Base-by-base conservation (phyloP, 202 grass and related monocot genomes). In the Alloteropsis angusta region DNA sequence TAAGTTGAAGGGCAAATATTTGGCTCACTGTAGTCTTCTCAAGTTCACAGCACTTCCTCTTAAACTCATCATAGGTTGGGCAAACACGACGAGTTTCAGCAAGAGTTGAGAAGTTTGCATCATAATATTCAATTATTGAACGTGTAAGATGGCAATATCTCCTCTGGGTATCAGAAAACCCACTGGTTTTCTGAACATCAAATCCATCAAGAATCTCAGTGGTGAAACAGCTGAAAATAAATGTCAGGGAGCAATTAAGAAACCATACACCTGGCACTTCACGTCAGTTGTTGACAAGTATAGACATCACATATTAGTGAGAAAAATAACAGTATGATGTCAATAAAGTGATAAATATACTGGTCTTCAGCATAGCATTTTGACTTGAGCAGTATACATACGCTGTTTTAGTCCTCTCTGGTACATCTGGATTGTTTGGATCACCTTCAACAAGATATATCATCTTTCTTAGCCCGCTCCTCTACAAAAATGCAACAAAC, bases 381-480 rank as follows among this genome's bases (percentile, higher is more conserved):
- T 67, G 59, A 77, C 54, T 73, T 25, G 43, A 74, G 74, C 67
- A 54, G 38, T 84, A 34, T 65, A 42, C 95, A 81, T 94, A 94
- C 89, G 89, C 91, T 82, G 81, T 94, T 87, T 90, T 97, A 64
- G 83, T 77, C 65, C 83, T 92, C 72, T 89, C 75, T 83, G 83
- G 54, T 81, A 79, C 49, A 59, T 91, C 84, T 52, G 83, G 47
- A 78, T 48, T 4, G 76, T 92, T 98, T 69, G 75, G 89, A 80
- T 94, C 91, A 81, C 91, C 95, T 88, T 98, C 95, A 21, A 97
- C 91, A 54, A 97, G 81, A 90, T 97, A 97, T 80, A 97, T 94
- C 53, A 94, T 53, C 75, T 94, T 94, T 42, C 34, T 93, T 46
- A 97, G 80, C 48, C 91, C 95, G 49, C 91, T 92, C 76, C 82